Evolutionary conservation across 306 rosid species (phyloP).

Genomic region (Sophora flavescens): DNA sequence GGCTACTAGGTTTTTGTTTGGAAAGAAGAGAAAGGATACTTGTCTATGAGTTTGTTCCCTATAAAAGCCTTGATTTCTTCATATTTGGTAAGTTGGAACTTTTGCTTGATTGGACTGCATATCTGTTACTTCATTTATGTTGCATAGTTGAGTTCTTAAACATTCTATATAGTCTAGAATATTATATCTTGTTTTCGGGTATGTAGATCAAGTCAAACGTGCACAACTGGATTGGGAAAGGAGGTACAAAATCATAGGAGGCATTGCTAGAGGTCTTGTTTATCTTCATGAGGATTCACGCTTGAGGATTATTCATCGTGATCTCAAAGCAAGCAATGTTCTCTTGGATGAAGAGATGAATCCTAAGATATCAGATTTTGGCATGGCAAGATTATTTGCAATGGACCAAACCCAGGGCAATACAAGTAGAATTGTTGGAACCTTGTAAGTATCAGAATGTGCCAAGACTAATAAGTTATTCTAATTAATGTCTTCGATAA

Average conservation of each 20-base stretch:
- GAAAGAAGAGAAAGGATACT: slow-evolving; percentile 54
- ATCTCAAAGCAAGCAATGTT: slow-evolving; percentile 56
- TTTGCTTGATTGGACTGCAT: not conserved
- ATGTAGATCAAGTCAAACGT: slow-evolving; percentile 48
- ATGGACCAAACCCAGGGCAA: slow-evolving; percentile 46
- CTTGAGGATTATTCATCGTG: slow-evolving; percentile 53
- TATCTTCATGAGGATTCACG: slow-evolving; percentile 62
- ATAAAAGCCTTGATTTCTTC: slow-evolving; percentile 61
- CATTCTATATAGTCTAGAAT: not conserved
- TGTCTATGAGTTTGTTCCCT: slow-evolving; percentile 61
- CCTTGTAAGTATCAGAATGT: slow-evolving; percentile 48
- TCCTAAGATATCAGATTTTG: slow-evolving; percentile 59
- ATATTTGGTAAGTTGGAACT: slow-evolving; percentile 53
- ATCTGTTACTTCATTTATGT: not conserved
- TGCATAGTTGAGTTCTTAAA: not conserved
- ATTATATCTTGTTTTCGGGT: not conserved
- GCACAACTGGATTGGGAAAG: slow-evolving; percentile 46
- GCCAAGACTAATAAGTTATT: not conserved
- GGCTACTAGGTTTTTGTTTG: slow-evolving; percentile 56
- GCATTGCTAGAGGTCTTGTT: slow-evolving; percentile 52
- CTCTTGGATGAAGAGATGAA: slow-evolving; percentile 48
- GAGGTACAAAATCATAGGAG: slow-evolving; percentile 51
- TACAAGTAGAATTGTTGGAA: slow-evolving; percentile 51
- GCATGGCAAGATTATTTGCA: slow-evolving; percentile 51
- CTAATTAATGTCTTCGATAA: not conserved